Evolutionary conservation across 2,329 filamentous ascomycete genomes (phyloP), one percentile per base, ranked within the genome.

Genomic region (Stagonosporopsis chrysanthemi): DNA sequence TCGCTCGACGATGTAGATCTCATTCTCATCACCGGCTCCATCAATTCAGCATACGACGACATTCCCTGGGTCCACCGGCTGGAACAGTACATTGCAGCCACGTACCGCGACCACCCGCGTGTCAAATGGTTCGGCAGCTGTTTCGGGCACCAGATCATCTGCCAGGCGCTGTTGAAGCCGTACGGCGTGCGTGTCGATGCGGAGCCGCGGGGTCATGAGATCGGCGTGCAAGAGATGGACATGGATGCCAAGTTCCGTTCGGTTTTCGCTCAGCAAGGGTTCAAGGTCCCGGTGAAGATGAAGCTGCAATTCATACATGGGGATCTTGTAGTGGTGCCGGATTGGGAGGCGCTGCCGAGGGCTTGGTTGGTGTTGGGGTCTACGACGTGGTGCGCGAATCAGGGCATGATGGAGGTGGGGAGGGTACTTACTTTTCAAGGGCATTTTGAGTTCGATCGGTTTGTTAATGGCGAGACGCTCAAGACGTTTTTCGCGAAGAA

Each of bases 81-180:
- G 1, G 58, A 67, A 12, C 31, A 47, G n/a, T 80, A 75, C 59
- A 64, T 78, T 6, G 35, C 35, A 38, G 57, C 67, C 6, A 48
- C 74, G 0, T 80, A 78, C 53, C 64, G 52, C 55, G 68, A 58
- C 5, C 39, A 68, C 12, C 65, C 66, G 0, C 55, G 52, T 0
- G 58, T 80, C 41, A 78, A 74, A 51, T 72, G 81, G 5, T 80
- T 80, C 49, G 78, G 78, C 0, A 78, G 75, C 24, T 81, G 79
- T 53, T 81, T 80, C 43, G 78, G 79, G 1, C 78, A 81, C 46
- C 78, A 81, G 52, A 56, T 80, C 5, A 57, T 80, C 4, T 77
- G 74, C 52, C 72, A 77, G 48, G 72, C 76, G 3, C 49, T 81
- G 15, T 66, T 80, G 15, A 60, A 67, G 8, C 56, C 60, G 2